Base-by-base conservation (phyloP, 164 flowering plant genomes). In the Vitis amurensis region DNA sequence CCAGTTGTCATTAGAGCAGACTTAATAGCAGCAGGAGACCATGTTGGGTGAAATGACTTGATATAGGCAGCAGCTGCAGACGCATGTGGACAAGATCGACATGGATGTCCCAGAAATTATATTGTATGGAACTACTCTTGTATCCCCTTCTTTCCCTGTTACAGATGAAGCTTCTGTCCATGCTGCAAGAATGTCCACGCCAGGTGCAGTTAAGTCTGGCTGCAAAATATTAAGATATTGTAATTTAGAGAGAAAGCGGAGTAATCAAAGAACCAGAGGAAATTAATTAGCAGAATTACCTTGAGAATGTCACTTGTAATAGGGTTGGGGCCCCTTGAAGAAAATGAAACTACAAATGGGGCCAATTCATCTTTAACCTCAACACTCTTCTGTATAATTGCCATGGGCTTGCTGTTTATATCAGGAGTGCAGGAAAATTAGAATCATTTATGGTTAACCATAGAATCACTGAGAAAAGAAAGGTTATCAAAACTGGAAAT, bases 151-250 rank as follows among this genome's bases (percentile, higher is more conserved):
- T 4, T 27, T 11, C 7, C 15, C 19, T 0, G 86, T 31, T 0
- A 74, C 61, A 1, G 84, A 29, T 8, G 61, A 68, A 48, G 51
- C 51, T 8, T 79, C 81, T 5, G 91, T 79, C 76, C 70, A 87
- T 7, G 87, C 89, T 8, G 91, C 90, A 27, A 87, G 50, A 50
- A 89, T 86, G 23, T 82, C 74, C 0, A 86, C 85, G 53, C 94
- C 94, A 2, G 91, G 91, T 9, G 94, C 91, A 29, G 80, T 67
- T 50, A 88, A 63, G 67, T 89, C 91, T 11, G 91, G 94, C 94
- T 89, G 83, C 56, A 77, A 55, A 11, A 53, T 19, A 2, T 50
- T 1, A 13, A 15, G 17, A 13, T 53, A 5, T 5, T 1, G 2
- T n/a, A 44, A 50, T 50, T 31, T 31, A 31, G 4, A 31, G 44